Percentiles rank a stretch among this genome's conserved stretches.
phyloP scores from a whole-genome alignment of 2,329 filamentous ascomycete species.

The Hirsutella rhossiliensis region DNA sequence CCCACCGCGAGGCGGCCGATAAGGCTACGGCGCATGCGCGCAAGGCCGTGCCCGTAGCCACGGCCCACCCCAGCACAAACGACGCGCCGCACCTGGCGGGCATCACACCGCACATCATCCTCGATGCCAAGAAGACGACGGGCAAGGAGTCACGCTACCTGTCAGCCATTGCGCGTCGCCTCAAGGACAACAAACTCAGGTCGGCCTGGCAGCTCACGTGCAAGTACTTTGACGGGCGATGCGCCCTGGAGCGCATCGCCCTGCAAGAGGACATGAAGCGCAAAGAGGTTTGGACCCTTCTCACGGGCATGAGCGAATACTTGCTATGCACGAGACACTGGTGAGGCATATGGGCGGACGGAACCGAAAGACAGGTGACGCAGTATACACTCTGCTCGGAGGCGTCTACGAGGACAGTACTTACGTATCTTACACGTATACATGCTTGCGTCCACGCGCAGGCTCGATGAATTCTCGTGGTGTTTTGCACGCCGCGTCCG shows the following conservation, averaged over 20 bases:
- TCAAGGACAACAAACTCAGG: slow-evolving; percentile 44
- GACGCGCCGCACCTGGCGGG: slow-evolving; percentile 42
- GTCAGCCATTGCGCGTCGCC: slow-evolving; percentile 42
- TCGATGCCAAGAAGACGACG: slow-evolving; percentile 67
- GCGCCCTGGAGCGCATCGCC: slow-evolving; percentile 75
- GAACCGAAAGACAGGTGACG: too few relatives aligned
- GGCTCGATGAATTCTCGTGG: too few relatives aligned
- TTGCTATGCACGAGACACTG: slow-evolving; percentile 58
- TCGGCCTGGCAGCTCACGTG: slow-evolving; percentile 62
- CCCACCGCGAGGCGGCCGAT: slow-evolving; percentile 41
- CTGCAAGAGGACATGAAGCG: slow-evolving; percentile 78
- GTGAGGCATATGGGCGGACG: slow-evolving; percentile 24
- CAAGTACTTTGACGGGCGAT: slow-evolving; percentile 79
- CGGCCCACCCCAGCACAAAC: slow-evolving; percentile 44
- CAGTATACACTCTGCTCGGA: too few relatives aligned
- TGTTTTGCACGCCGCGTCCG: too few relatives aligned
- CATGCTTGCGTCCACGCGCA: too few relatives aligned
- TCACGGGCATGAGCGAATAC: slow-evolving; percentile 55
- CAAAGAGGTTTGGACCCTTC: slow-evolving; percentile 61
- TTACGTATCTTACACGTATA: too few relatives aligned
- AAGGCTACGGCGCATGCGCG: slow-evolving; percentile 43
- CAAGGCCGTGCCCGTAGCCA: slow-evolving; percentile 34
- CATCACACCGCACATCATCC: slow-evolving; percentile 54
- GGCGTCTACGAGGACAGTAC: too few relatives aligned
- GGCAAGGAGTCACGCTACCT: slow-evolving; percentile 66